Evolutionary conservation across 106 monocot species (phyloP).

Genomic region (Allium cepa): DNA sequence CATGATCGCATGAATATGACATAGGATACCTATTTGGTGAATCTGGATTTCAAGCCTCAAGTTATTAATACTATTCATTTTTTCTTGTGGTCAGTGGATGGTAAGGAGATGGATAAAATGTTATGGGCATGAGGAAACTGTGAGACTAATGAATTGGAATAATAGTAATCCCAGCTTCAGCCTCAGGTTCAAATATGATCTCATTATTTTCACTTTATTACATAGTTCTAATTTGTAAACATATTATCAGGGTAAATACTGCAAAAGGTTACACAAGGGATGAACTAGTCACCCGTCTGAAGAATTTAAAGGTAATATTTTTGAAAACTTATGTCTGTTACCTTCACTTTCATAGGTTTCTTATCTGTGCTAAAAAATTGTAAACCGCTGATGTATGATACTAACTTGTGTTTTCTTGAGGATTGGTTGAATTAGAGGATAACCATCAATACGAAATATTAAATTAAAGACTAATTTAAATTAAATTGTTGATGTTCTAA

Average conservation of each 20-base stretch:
- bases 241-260: slow-evolving; percentile 61
- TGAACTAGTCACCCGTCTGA: slow-evolving; percentile 47
- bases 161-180: slow-evolving; percentile 78
- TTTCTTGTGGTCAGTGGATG: slow-evolving; percentile 76
- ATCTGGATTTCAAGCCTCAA: neutral
- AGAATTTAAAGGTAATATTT: slow-evolving; percentile 54
- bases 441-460: too few relatives aligned
- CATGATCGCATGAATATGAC: too few relatives aligned
- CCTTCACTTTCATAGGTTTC: too few relatives aligned
- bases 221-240: neutral
- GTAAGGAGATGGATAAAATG: slow-evolving; percentile 90
- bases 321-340: neutral
- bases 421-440: too few relatives aligned
- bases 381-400: too few relatives aligned
- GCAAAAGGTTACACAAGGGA: slow-evolving; percentile 56
- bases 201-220: slow-evolving; percentile 1
- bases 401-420: too few relatives aligned
- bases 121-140: slow-evolving; percentile 68
- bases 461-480: too few relatives aligned
- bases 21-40: too few relatives aligned
- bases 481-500: too few relatives aligned
- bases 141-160: slow-evolving; percentile 88
- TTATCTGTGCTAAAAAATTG: too few relatives aligned
- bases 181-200: slow-evolving; percentile 43
- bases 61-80: neutral